phyloP scores from a whole-genome alignment of 495 filamentous ascomycete species.

The Penicillium waksmanii region DNA sequence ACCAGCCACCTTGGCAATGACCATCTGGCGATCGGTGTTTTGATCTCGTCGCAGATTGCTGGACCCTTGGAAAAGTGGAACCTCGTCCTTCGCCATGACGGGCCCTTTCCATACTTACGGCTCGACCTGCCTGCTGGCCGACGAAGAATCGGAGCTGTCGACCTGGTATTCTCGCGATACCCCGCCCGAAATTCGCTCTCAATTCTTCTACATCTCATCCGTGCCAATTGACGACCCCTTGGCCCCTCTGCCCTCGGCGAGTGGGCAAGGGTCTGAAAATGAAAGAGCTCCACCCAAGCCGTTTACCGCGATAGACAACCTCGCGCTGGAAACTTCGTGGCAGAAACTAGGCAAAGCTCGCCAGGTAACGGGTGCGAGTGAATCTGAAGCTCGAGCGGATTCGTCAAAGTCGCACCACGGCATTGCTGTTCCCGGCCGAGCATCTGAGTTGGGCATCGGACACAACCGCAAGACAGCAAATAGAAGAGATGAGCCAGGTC shows the following conservation, averaged over 20 bases:
- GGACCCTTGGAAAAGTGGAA: constrained; percentile 20
- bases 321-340: constrained; percentile 75
- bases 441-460: constrained; percentile 36
- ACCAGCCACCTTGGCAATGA: constrained; percentile 24
- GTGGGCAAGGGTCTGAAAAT: constrained; percentile 49
- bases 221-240: constrained; percentile 84
- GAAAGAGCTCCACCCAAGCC: constrained; percentile 68
- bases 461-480: constrained; percentile 31
- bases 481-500: constrained; percentile 26
- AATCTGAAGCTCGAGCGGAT: constrained; percentile 35
- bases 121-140: constrained; percentile 52
- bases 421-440: constrained; percentile 49
- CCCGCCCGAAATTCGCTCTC: constrained; percentile 59
- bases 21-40: constrained; percentile 21
- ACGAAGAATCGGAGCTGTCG: constrained; percentile 40
- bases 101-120: constrained; percentile 59
- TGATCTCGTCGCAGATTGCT: constrained; percentile 16
- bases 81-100: constrained; percentile 38
- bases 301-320: constrained; percentile 75
- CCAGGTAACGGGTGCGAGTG: constrained; percentile 32
- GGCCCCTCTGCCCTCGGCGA: constrained; percentile 62
- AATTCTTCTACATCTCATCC: constrained; percentile 81
- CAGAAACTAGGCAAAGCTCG: constrained; percentile 52
- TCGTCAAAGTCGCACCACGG: constrained; percentile 43
- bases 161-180: constrained; percentile 35